phyloP scores from a whole-genome alignment of 2,329 filamentous ascomycete species.

The Pseudogymnoascus sp. region DNA sequence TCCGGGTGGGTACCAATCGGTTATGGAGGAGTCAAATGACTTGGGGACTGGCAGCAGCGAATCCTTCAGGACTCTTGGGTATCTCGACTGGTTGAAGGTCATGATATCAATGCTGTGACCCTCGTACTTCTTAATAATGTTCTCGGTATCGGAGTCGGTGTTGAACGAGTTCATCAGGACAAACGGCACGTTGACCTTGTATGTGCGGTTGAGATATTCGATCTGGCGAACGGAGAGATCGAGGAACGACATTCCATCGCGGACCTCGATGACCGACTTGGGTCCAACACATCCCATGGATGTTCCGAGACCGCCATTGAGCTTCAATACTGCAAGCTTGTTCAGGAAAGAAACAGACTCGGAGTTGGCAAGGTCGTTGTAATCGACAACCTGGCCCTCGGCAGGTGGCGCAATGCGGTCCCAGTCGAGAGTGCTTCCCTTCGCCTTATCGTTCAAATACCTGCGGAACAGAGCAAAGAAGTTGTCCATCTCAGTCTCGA shows the following conservation, averaged over 20 bases:
- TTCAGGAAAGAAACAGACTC: slow-evolving; percentile 90
- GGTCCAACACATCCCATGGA: slow-evolving; percentile 99
- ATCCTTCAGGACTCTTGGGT: slow-evolving; percentile 97
- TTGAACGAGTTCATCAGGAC: slow-evolving; percentile 99
- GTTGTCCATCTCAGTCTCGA: slow-evolving; percentile 99
- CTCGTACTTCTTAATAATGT: slow-evolving; percentile 99
- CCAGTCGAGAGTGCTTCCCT: slow-evolving; percentile 93
- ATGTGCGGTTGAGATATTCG: slow-evolving; percentile 97
- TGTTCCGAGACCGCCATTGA: slow-evolving; percentile 97
- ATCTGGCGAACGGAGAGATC: slow-evolving; percentile 98
- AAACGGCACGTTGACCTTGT: slow-evolving; percentile 94
- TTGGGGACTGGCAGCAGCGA: slow-evolving; percentile 94
- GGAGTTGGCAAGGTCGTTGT: slow-evolving; percentile 79
- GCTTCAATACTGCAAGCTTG: slow-evolving; percentile 97
- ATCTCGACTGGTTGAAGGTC: slow-evolving; percentile 99
- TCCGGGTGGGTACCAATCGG: slow-evolving; percentile 97
- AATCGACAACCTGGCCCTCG: slow-evolving; percentile 88
- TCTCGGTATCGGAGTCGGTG: slow-evolving; percentile 94
- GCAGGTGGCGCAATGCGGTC: slow-evolving; percentile 92
- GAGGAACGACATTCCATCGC: slow-evolving; percentile 99
- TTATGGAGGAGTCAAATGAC: slow-evolving; percentile 74
- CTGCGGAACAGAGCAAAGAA: slow-evolving; percentile 98
- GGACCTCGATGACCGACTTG: slow-evolving; percentile 99
- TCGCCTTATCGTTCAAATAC: slow-evolving; percentile 98
- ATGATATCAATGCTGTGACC: slow-evolving; percentile 99